These are phyloP conservation scores for Neurospora sp. DNA, from an alignment of 2,329 filamentous ascomycete genomes.

Conservation along the genomic window DNA sequence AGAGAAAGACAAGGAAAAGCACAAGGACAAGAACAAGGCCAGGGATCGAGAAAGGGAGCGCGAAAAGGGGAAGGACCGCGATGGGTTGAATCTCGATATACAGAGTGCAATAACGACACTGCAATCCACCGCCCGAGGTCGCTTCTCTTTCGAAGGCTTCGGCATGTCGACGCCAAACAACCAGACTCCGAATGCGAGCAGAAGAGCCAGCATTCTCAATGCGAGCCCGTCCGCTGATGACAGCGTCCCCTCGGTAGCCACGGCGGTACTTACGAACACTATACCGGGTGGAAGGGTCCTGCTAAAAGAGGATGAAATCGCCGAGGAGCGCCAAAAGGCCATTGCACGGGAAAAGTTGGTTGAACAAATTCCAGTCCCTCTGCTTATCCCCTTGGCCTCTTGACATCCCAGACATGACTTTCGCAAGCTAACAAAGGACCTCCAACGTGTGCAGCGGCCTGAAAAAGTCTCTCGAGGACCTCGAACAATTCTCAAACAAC, in stretches of 20 bases:
- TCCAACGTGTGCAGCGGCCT: constrained; percentile 32
- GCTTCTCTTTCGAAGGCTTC: constrained; percentile 34
- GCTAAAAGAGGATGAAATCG: constrained; percentile 28
- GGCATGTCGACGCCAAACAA: constrained; percentile 32
- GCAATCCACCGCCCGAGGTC: constrained; percentile 17
- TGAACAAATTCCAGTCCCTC: not conserved
- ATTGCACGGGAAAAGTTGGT: constrained; percentile 30
- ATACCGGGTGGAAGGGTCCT: not conserved
- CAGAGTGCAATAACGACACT: constrained; percentile 13
- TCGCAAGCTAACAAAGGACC: constrained; percentile 3
- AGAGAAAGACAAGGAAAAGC: constrained; percentile 29
- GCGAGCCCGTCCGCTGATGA: constrained; percentile 13
- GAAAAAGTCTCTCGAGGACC: constrained; percentile 38
- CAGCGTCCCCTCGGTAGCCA: constrained; percentile 4
- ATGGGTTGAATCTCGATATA: constrained; percentile 8
- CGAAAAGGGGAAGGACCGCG: constrained; percentile 29
- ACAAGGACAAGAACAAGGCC: constrained; percentile 21
- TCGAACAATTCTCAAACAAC: constrained; percentile 50
- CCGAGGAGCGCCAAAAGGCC: constrained; percentile 31
- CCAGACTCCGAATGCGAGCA: constrained; percentile 15
- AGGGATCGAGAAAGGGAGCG: constrained; percentile 24
- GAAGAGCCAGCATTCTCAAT: constrained; percentile 17
- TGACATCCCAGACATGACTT: not conserved
- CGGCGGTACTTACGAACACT: not conserved
- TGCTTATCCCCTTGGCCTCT: constrained; percentile 5